Evolutionary conservation across 1,284 basidiomycete genomes (phyloP), one percentile per base, ranked within the genome.

Genomic region (Leccinum ponderosum): DNA sequence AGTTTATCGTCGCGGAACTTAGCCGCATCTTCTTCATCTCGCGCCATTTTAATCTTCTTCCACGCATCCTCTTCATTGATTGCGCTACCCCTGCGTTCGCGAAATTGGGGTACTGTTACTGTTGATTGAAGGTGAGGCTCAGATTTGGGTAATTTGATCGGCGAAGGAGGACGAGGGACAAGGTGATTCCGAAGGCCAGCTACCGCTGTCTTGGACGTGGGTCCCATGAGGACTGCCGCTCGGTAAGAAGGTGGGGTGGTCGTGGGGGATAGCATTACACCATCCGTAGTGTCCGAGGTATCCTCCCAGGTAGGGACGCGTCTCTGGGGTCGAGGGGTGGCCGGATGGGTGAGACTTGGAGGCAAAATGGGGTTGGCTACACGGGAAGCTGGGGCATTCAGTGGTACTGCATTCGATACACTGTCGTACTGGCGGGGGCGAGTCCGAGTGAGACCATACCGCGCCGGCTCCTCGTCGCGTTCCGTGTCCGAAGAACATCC

Each of bases 61-160:
- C 90, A 93, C 0, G 88, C 87, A 61, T 90, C 88, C 60, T 89
- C 84, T 66, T 87, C 83, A 66, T 89, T 85, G 22, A 85, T 73
- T 22, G 79, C 76, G 62, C 79, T 83, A 4, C 77, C 77, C 61
- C 76, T 80, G 47, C 78, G 77, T 63, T 82, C 78, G 60, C 61
- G 68, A 48, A 52, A 67, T 60, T 61, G 66, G 62, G 55, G 61
- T 58, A 64, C 48, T 44, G 62, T 20, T 50, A 64, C 48, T 44
- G 62, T 20, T 50, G 55, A 42, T 56, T 68, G 70, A 53, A 51
- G 29, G 54, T 60, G 57, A 62, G 55, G 56, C 55, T 72, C 70
- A 15, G 64, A 60, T 57, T 62, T 73, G 58, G 62, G 67, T 55
- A 67, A 60, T 73, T 61, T 75, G 72, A 59, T 74, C 69, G 58